Base-by-base conservation (phyloP, 225 moss, liverwort and hornwort species). In the Physcomitrium patens region DNA sequence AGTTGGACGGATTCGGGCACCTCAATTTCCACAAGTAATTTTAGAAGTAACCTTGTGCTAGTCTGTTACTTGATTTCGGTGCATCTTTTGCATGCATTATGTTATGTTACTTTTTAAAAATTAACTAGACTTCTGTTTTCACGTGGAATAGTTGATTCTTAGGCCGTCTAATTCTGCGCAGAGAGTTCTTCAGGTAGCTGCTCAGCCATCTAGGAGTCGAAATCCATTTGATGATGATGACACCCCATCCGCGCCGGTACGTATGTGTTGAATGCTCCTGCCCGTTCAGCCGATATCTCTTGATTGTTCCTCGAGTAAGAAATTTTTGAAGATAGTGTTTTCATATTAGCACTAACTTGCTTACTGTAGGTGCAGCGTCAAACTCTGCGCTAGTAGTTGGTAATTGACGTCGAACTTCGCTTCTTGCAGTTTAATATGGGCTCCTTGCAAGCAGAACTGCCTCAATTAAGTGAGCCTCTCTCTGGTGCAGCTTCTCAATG, bases 181-280 rank as follows among this genome's bases (percentile, higher is more conserved):
- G 86, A 79, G 74, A 57, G 70, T 73, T 58, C 82, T 67, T 24
- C 82, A 79, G 51, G 74, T 69, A 12, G 74, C 62, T 63, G 71
- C 70, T 27, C 82, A 82, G 70, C 79, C 79, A 19, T 82, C 79
- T 31, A 79, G 86, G 69, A 82, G 82, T 62, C 76, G 86, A 45
- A 86, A 86, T 42, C 86, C 86, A 19, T 86, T 86, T 74, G 85
- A 85, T 70, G 85, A 86, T 20, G 81, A 85, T 57, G 86, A 86
- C 59, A 22, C 70, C 69, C 82, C 79, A 57, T 70, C 79, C 59
- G 79, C 74, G 60, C 82, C 79, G 27, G 86, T 86, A 68, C 16
- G 28, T 52, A 31, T 51, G 19, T 73, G 14, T 24, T 12, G 45
- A 16, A 31, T 43, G 43, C 28, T 26, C 49, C 56, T 49, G 16